These are phyloP conservation scores for Musa balbisiana DNA, from an alignment of 202 grass and related monocot genomes.

Conservation along the genomic window DNA sequence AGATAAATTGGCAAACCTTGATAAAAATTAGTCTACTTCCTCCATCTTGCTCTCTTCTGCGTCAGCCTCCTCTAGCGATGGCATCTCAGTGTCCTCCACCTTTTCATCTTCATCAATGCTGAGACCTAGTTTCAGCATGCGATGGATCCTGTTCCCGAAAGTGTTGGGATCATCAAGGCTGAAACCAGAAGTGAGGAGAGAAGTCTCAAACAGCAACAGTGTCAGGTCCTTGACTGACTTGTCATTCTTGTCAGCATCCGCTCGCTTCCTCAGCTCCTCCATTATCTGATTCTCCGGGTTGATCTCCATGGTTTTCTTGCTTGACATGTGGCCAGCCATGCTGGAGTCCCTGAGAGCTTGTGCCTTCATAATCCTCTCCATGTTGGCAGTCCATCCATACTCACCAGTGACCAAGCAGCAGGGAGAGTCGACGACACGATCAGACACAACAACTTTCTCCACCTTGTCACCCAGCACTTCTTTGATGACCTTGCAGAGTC, in stretches of 20 bases:
- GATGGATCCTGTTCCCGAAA: background rate
- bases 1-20: too few relatives aligned
- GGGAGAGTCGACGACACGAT: background rate
- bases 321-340: background rate
- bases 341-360: background rate
- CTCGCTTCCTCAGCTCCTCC: background rate
- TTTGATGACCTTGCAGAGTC: conserved; percentile 1
- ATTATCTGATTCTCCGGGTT: background rate
- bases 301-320: conserved; percentile 4
- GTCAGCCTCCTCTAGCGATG: background rate
- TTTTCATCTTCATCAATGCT: conserved; percentile 3
- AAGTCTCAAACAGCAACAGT: background rate
- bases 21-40: background rate
- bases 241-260: background rate
- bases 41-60: conserved; percentile 1
- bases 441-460: background rate
- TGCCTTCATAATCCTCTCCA: conserved; percentile 1
- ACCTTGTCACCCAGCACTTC: background rate
- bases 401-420: background rate
- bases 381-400: background rate
- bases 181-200: background rate
- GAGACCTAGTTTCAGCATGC: background rate
- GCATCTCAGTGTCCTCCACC: background rate
- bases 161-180: background rate
- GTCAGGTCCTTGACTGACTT: conserved; percentile 2